Evolutionary conservation across 768 basidiomycete species (phyloP), one percentile per base, ranked within the genome.

Genomic region (Tulasnella sp.): DNA sequence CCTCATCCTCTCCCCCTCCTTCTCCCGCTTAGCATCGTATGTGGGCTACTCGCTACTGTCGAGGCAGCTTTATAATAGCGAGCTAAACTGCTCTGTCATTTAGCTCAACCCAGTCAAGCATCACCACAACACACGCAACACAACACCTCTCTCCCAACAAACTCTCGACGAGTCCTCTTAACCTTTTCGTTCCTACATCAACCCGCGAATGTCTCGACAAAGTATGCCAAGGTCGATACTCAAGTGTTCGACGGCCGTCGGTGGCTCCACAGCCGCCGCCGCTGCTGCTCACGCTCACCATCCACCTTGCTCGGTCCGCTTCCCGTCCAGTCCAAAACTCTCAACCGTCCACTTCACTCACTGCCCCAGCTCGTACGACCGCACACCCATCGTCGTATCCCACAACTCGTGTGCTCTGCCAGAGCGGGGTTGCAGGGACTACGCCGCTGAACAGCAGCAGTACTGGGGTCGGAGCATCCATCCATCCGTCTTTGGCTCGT

Each of bases 271-370:
- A 29, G 37, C 67, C 40, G 34, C 29, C 25, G 19, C 36, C 64
- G 68, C 67, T 14, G 15, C 8, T 7, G 14, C 67, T 39, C 42
- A 34, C 73, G n/a, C 17, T 31, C 45, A 39, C 54, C 36, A 22
- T 45, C 52, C 45, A 6, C 73, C 25, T 15, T 11, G 73, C 54
- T 38, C 75, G 31, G 75, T 76, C 36, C 75, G 75, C 67, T 76
- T 76, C 69, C 75, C 75, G 36, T 76, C 75, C 67, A 76, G 75
- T 42, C 75, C 75, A 29, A 38, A 76, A 40, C 58, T 76, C 38
- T 76, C 75, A 12, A 76, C 75, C 2, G 75, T 76, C 37, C 52
- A 69, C 75, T 70, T 68, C 40, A 76, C 75, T 17, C 75, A 76
- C 40, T 76, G 75, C 45, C 75, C 75, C 17, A 69, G 1, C 19